A percentile compares a stretch with the other conserved stretches of the same genome.
These are phyloP conservation scores for Ophiostoma perfectum DNA, from an alignment of 2,329 filamentous ascomycete species.

Conservation along the genomic window DNA sequence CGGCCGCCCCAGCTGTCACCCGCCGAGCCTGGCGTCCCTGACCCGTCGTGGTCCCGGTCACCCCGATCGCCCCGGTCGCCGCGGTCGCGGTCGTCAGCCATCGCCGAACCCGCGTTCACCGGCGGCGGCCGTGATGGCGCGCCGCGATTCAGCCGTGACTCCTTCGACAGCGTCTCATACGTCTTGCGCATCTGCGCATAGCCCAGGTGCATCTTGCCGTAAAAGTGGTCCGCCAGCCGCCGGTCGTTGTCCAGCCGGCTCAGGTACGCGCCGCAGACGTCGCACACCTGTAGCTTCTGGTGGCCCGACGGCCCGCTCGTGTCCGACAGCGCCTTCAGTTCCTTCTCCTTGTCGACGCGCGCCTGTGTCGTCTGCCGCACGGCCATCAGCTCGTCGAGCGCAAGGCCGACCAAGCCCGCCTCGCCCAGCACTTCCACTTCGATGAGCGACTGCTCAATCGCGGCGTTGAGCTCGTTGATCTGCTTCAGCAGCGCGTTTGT, in stretches of 20 bases:
- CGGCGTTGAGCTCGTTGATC: conserved; percentile 73
- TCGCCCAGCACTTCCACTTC: conserved; percentile 85
- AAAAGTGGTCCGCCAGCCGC: conserved; percentile 92
- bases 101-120: conserved; percentile 18
- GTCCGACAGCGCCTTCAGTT: conserved; percentile 85
- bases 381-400: conserved; percentile 82
- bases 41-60: conserved; percentile 31
- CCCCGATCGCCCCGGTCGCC: conserved; percentile 28
- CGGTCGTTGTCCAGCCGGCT: conserved; percentile 90
- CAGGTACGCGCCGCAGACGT: conserved; percentile 94
- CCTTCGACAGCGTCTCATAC: conserved; percentile 74
- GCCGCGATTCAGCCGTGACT: conserved; percentile 41
- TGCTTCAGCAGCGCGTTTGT: conserved; percentile 83
- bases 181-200: conserved; percentile 98
- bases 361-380: conserved; percentile 72
- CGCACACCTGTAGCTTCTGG: conserved; percentile 97
- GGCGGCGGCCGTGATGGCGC: conserved; percentile 25
- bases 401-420: conserved; percentile 70
- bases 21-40: conserved; percentile 10
- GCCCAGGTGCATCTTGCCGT: conserved; percentile 98
- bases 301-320: conserved; percentile 90
- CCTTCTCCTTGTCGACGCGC: conserved; percentile 78
- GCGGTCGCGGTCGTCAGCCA: conserved; percentile 37
- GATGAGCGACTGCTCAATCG: conserved; percentile 73
- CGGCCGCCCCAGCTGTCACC: conserved; percentile 41